These are phyloP conservation scores for Fraxinus xanthoxyloides DNA, from an alignment of 305 asterid genomes.

Conservation along the genomic window DNA sequence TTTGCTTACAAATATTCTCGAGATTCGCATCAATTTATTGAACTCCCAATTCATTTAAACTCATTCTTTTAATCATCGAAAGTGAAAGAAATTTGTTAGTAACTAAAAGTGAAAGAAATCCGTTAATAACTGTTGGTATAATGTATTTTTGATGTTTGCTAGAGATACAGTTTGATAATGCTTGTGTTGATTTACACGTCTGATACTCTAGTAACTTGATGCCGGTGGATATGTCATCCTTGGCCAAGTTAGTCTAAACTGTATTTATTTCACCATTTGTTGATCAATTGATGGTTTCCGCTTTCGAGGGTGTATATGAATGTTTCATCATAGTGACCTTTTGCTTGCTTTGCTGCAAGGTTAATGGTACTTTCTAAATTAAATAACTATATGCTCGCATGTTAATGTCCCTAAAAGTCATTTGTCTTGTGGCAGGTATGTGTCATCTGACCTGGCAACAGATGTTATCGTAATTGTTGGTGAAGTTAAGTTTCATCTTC, in stretches of 20 bases:
- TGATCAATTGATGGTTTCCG: neutral
- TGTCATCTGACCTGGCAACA: constrained; percentile 67
- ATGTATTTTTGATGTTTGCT: neutral
- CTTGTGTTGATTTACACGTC: neutral
- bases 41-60: neutral
- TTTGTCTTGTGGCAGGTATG: constrained; percentile 49
- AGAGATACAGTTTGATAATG: neutral
- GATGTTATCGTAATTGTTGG: constrained; percentile 62
- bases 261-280: neutral
- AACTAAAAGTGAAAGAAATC: neutral
- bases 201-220: neutral
- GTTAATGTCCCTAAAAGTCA: neutral
- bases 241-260: neutral
- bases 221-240: neutral
- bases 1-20: neutral
- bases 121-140: neutral
- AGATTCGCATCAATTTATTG: neutral
- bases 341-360: neutral
- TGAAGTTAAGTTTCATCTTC: constrained; percentile 71
- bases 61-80: neutral
- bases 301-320: neutral
- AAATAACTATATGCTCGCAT: neutral
- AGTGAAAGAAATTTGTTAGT: neutral
- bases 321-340: neutral
- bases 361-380: neutral